phyloP scores from a whole-genome alignment of 306 rosid species.

The Lagenaria siceraria region DNA sequence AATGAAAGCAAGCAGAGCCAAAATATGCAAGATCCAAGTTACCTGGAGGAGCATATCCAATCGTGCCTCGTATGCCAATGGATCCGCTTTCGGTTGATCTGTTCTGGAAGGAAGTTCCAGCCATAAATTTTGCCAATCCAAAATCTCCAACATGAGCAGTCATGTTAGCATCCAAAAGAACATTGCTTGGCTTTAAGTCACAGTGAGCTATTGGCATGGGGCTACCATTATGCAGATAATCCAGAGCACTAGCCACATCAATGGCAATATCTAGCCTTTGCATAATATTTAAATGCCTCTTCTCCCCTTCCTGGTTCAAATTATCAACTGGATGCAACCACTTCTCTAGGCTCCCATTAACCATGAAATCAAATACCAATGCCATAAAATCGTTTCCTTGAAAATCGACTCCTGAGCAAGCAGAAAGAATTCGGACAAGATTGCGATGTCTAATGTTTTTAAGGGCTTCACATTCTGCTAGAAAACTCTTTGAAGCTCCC shows the following conservation, averaged over 20 bases:
- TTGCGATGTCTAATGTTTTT: constrained; percentile 12
- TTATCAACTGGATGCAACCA: constrained; percentile 30
- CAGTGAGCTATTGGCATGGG: constrained; percentile 8
- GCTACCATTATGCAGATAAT: constrained; percentile 8
- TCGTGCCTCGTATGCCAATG: constrained; percentile 3
- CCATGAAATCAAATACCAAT: constrained; percentile 44
- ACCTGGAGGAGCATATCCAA: constrained; percentile 14
- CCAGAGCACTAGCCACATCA: constrained; percentile 23
- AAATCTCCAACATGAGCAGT: constrained; percentile 10
- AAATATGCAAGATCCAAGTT: neutral
- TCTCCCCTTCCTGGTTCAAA: neutral
- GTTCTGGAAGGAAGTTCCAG: neutral
- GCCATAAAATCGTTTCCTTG: constrained; percentile 53
- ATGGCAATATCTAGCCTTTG: constrained; percentile 22
- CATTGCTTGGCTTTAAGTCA: constrained; percentile 13
- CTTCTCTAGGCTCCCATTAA: constrained; percentile 59
- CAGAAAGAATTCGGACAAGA: constrained; percentile 5
- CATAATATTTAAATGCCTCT: neutral
- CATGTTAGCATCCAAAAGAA: constrained; percentile 8
- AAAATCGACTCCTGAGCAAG: constrained; percentile 9
- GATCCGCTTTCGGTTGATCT: neutral
- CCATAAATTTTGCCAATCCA: constrained; percentile 8
- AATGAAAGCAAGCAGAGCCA: neutral
- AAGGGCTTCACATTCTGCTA: constrained; percentile 19
- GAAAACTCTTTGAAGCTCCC: constrained; percentile 9